Evolutionary conservation across 306 rosid species (phyloP).

Genomic region (Pueraria montana): DNA sequence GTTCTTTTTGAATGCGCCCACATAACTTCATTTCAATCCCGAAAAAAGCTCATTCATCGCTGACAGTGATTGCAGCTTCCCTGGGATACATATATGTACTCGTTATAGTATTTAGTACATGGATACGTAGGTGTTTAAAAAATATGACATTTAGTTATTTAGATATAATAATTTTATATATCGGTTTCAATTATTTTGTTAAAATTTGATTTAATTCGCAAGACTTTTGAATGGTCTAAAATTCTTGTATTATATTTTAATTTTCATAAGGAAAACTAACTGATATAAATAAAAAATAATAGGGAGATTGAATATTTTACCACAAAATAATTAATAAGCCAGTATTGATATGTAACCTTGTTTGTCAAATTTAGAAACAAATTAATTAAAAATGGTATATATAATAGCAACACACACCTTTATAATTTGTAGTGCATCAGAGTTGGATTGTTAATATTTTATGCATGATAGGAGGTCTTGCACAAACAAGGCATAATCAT

Average conservation of each 20-base stretch:
- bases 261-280: too few relatives aligned
- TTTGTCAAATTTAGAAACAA: too few relatives aligned
- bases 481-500: constrained; percentile 40
- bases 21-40: constrained; percentile 55
- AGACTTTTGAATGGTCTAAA: background rate
- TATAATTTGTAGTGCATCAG: constrained; percentile 14
- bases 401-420: too few relatives aligned
- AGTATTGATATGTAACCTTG: background rate
- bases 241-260: too few relatives aligned
- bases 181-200: background rate
- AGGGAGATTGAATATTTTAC: background rate
- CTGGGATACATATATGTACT: constrained; percentile 38
- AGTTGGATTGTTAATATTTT: constrained; percentile 30
- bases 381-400: too few relatives aligned
- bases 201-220: background rate
- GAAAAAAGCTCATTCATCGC: constrained; percentile 52
- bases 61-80: constrained; percentile 47
- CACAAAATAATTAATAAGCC: background rate
- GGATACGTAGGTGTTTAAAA: constrained; percentile 31
- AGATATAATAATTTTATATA: background rate
- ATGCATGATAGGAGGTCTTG: constrained; percentile 24
- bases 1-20: constrained; percentile 54
- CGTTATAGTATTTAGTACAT: constrained; percentile 15
- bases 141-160: background rate
- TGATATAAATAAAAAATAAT: background rate